Conservation (phyloP, 768 basidiomycete genomes). For the Tylopilus plumbeoviolaceoides region DNA sequence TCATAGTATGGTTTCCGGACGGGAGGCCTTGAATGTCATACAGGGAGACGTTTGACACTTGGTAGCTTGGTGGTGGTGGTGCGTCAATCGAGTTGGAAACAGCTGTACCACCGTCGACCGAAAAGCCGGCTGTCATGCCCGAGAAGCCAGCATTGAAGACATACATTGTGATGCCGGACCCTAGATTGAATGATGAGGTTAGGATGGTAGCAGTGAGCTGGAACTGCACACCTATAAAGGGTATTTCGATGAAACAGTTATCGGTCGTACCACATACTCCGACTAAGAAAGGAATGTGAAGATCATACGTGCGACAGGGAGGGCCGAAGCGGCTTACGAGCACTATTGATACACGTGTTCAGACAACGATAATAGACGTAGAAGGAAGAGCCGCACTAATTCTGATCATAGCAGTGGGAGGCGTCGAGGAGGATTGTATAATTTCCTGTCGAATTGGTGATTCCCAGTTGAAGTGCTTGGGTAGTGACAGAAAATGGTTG, state of each 20-base stretch:
- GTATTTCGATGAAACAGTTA: constrained; percentile 16
- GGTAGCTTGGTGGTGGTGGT: constrained; percentile 15
- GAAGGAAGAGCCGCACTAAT: constrained; percentile 18
- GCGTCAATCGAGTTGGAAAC: neutral
- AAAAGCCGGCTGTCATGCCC: constrained; percentile 23
- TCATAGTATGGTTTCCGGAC: constrained; percentile 15
- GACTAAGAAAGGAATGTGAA: constrained; percentile 4
- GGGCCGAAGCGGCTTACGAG: constrained; percentile 12
- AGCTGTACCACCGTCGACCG: constrained; percentile 12
- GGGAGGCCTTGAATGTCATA: constrained; percentile 16
- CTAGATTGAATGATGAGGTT: constrained; percentile 6
- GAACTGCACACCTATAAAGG: constrained; percentile 17
- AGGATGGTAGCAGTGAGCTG: neutral
- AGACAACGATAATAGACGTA: neutral
- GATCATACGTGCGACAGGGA: neutral
- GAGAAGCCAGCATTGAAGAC: constrained; percentile 19
- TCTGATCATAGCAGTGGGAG: constrained; percentile 20
- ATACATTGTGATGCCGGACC: constrained; percentile 27
- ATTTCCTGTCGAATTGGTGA: constrained; percentile 21
- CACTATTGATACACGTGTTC: constrained; percentile 6
- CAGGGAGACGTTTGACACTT: constrained; percentile 22
- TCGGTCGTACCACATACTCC: constrained; percentile 12
- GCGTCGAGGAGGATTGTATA: constrained; percentile 16
- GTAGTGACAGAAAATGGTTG: constrained; percentile 1
- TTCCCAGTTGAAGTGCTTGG: neutral